Conservation (phyloP, 768 basidiomycete genomes). For the Glaciozyma martinii region DNA sequence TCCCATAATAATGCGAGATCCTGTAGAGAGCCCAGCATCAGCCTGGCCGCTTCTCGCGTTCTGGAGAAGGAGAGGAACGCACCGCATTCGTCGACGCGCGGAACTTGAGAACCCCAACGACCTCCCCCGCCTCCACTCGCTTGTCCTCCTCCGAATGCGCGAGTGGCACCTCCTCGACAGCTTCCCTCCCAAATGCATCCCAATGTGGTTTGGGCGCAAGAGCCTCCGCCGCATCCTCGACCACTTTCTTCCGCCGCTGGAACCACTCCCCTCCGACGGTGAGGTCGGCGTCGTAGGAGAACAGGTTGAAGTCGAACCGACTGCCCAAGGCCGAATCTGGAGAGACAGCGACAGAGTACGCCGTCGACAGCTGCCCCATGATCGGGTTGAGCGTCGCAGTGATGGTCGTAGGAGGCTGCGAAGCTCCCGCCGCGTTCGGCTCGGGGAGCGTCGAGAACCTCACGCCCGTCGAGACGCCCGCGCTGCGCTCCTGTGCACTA, state of each 20-base stretch:
- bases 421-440: conserved; percentile 47
- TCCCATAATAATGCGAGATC: conserved; percentile 89
- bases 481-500: conserved; percentile 84
- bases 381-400: conserved; percentile 93
- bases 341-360: conserved; percentile 81
- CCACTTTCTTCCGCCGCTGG: conserved; percentile 20
- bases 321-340: conserved; percentile 64
- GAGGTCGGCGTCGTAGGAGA: conserved; percentile 95
- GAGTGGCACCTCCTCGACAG: background rate
- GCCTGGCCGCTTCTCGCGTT: background rate
- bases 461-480: conserved; percentile 90
- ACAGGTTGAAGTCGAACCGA: conserved; percentile 88
- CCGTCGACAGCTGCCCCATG: conserved; percentile 83
- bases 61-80: conserved; percentile 35
- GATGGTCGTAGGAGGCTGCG: conserved; percentile 86
- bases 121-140: conserved; percentile 38
- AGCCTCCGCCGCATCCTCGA: background rate
- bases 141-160: background rate
- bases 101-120: conserved; percentile 79
- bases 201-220: background rate
- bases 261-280: conserved; percentile 91
- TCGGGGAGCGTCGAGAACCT: conserved; percentile 91
- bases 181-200: conserved; percentile 28
- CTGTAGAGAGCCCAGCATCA: conserved; percentile 40
- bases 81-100: conserved; percentile 83